Conservation (phyloP, 495 filamentous ascomycete species). For the Aspergillus haitiensis region DNA sequence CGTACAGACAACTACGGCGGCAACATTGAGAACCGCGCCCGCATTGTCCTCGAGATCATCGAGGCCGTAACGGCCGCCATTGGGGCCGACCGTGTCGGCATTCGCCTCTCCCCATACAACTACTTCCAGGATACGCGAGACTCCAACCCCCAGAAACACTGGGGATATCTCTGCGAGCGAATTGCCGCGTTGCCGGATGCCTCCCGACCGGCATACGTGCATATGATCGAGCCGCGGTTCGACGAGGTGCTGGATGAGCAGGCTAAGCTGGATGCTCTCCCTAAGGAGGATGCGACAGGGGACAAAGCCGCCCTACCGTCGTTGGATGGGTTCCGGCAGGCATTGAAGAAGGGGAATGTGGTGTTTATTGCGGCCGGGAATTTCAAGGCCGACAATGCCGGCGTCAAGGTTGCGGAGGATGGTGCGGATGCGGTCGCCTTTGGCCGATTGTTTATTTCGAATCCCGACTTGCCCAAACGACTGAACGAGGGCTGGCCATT, state of each 20-base stretch:
- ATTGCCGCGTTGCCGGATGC: conserved; percentile 30
- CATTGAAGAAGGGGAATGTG: conserved; percentile 34
- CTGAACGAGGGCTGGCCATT: conserved; percentile 56
- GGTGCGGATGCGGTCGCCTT: conserved; percentile 49
- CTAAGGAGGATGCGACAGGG: conserved; percentile 20
- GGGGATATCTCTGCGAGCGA: conserved; percentile 19
- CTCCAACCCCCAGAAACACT: conserved; percentile 32
- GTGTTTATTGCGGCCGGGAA: conserved; percentile 35
- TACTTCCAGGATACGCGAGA: conserved; percentile 47
- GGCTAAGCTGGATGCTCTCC: conserved; percentile 38
- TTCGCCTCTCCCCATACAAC: conserved; percentile 52
- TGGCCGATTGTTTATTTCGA: conserved; percentile 65
- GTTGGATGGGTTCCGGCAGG: conserved; percentile 31
- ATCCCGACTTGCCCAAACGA: conserved; percentile 63
- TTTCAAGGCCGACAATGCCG: conserved; percentile 33
- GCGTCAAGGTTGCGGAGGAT: conserved; percentile 24
- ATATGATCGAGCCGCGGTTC: conserved; percentile 45
- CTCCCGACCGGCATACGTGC: conserved; percentile 38
- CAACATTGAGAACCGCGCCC: conserved; percentile 49
- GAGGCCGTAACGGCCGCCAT: conserved; percentile 27
- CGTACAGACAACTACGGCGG: conserved; percentile 56
- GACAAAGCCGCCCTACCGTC: conserved; percentile 16
- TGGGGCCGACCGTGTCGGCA: conserved; percentile 36
- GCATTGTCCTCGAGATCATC: conserved; percentile 49
- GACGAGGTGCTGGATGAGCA: conserved; percentile 50